Conservation (phyloP, 169 alveolate species). For the Eimeria acervulina region DNA sequence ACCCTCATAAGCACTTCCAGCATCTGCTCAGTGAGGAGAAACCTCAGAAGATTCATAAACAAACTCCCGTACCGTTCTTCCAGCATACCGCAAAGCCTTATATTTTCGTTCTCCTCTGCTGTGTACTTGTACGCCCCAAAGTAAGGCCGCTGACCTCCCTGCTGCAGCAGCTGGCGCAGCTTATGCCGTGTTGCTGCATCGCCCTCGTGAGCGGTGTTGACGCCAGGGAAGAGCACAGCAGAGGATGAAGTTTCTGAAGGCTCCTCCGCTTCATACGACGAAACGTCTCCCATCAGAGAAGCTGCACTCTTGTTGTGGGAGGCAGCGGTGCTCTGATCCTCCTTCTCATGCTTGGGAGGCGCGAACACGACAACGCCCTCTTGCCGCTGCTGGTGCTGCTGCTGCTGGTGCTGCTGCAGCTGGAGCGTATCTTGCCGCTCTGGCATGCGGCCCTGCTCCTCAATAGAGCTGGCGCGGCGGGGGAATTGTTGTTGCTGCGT, state of each 20-base stretch:
- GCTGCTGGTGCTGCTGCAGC: constrained; percentile 13
- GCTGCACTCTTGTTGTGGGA: no score
- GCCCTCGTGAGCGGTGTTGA: constrained; percentile 6
- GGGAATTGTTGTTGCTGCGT: background rate
- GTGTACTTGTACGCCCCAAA: background rate
- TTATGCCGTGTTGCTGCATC: background rate
- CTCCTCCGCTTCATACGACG: background rate
- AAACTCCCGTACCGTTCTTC: constrained; percentile 42
- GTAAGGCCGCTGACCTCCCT: background rate
- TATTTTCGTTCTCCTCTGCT: background rate
- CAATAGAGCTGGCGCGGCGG: background rate
- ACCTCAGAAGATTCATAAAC: background rate
- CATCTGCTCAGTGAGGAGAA: background rate
- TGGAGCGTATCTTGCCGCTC: background rate
- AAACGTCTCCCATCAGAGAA: background rate
- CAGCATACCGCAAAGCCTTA: background rate
- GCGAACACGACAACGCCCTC: background rate
- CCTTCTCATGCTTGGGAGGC: background rate
- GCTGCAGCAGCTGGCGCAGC: background rate
- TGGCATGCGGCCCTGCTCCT: constrained; percentile 51
- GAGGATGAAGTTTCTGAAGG: background rate
- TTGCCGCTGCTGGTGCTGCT: background rate
- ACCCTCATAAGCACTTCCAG: constrained; percentile 14
- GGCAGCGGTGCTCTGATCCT: background rate
- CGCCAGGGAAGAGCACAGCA: constrained; percentile 14